A percentile compares a stretch with the other conserved stretches of the same genome.
These are phyloP conservation scores for Penicillium palitans DNA, from an alignment of 2,329 filamentous ascomycete species.

Conservation along the genomic window DNA sequence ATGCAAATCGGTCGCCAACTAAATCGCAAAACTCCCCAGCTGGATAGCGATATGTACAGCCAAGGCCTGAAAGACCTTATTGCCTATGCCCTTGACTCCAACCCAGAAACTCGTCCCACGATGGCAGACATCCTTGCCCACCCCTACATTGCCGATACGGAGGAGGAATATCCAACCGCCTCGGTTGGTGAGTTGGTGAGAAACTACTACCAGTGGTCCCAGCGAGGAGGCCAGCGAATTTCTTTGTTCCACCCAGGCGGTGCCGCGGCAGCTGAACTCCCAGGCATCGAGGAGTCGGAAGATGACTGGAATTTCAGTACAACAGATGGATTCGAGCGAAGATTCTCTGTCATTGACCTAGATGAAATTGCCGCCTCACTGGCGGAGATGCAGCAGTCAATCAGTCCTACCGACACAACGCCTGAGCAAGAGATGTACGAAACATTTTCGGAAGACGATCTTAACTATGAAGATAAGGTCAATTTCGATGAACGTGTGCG, in stretches of 20 bases:
- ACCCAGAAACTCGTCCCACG: slow-evolving; percentile 47
- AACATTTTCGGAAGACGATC: slow-evolving; percentile 33
- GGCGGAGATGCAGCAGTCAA: slow-evolving; percentile 44
- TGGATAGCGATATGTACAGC: slow-evolving; percentile 46
- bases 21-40: slow-evolving; percentile 44
- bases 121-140: slow-evolving; percentile 51
- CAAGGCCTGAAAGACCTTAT: slow-evolving; percentile 49
- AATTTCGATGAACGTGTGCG: slow-evolving; percentile 60
- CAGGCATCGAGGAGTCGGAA: slow-evolving; percentile 46
- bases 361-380: slow-evolving; percentile 51
- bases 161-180: slow-evolving; percentile 46
- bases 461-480: slow-evolving; percentile 49
- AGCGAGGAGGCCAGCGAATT: slow-evolving; percentile 49
- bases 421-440: slow-evolving; percentile 32
- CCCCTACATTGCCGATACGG: slow-evolving; percentile 46
- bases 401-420: slow-evolving; percentile 33
- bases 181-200: slow-evolving; percentile 49
- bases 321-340: slow-evolving; percentile 59
- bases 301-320: slow-evolving; percentile 68
- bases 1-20: slow-evolving; percentile 50
- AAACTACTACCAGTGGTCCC: slow-evolving; percentile 52
- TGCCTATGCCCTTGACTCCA: slow-evolving; percentile 45
- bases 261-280: slow-evolving; percentile 56
- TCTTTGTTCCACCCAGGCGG: slow-evolving; percentile 63
- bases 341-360: slow-evolving; percentile 50